A percentile compares a stretch with the other conserved stretches of the same genome.
phyloP scores from a whole-genome alignment of 1,284 basidiomycete genomes.

The Termitomyces sp. region DNA sequence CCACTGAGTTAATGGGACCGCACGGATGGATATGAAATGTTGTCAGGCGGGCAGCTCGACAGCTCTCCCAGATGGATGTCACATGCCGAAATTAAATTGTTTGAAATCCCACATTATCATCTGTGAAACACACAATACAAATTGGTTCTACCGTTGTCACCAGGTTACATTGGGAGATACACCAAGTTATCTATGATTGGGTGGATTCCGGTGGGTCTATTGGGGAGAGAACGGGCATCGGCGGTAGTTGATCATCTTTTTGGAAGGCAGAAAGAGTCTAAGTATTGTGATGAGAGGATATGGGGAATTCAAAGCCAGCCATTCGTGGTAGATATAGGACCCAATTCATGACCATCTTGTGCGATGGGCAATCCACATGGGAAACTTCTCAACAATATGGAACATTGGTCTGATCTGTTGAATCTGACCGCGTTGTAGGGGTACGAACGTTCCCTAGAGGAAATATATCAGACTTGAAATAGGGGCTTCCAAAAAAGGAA shows the following conservation, averaged over 20 bases:
- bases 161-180: background rate
- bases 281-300: background rate
- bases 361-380: background rate
- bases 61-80: background rate
- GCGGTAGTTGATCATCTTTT: background rate
- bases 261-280: background rate
- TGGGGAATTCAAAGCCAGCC: background rate
- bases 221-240: background rate
- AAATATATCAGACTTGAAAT: background rate
- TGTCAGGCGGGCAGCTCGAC: background rate
- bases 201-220: background rate
- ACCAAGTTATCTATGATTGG: too few relatives aligned
- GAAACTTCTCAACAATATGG: background rate
- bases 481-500: constrained; percentile 19
- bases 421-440: too few relatives aligned
- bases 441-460: too few relatives aligned
- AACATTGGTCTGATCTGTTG: background rate
- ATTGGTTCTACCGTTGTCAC: background rate
- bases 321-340: background rate
- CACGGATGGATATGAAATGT: background rate
- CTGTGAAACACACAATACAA: background rate
- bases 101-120: background rate
- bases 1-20: background rate
- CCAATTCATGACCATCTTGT: background rate
- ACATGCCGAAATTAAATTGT: background rate